A percentile compares a stretch with the other conserved stretches of the same genome.
Evolutionary conservation across 768 basidiomycete species (phyloP).

Genomic region (Lactarius vividus): DNA sequence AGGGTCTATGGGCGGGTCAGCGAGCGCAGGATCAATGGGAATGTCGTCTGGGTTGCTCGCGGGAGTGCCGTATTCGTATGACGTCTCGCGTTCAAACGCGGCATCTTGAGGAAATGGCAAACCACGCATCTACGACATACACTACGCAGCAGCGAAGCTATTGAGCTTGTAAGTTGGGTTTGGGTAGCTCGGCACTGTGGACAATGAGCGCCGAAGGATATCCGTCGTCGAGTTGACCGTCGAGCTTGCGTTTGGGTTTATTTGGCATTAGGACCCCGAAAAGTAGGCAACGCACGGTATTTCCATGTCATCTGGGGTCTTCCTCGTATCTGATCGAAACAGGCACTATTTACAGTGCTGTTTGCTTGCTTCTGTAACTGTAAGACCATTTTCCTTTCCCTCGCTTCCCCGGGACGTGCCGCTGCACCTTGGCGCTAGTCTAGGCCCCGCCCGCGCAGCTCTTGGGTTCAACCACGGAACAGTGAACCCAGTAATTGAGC

Average conservation of each 20-base stretch:
- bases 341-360: not conserved
- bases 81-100: conserved; percentile 51
- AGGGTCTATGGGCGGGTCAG: conserved; percentile 51
- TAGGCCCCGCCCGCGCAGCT: not conserved
- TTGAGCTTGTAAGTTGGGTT: conserved; percentile 9
- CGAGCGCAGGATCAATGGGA: conserved; percentile 79
- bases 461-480: not conserved
- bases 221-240: conserved; percentile 28
- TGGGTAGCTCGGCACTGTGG: conserved; percentile 11
- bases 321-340: not conserved
- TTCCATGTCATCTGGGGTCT: conserved; percentile 24
- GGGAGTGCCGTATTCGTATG: conserved; percentile 60
- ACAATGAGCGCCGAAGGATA: conserved; percentile 20
- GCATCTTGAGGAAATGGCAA: conserved; percentile 53
- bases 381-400: not conserved
- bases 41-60: conserved; percentile 55
- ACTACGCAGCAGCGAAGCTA: conserved; percentile 12
- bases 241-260: conserved; percentile 28
- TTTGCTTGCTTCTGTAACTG: not conserved
- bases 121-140: conserved; percentile 49
- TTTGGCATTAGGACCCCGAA: conserved; percentile 24
- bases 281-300: not conserved
- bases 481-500: not conserved
- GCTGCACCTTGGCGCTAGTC: not conserved
- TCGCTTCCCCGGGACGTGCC: not conserved